Conservation (phyloP, 129 eudicot species). For the Saposhnikovia divaricata region DNA sequence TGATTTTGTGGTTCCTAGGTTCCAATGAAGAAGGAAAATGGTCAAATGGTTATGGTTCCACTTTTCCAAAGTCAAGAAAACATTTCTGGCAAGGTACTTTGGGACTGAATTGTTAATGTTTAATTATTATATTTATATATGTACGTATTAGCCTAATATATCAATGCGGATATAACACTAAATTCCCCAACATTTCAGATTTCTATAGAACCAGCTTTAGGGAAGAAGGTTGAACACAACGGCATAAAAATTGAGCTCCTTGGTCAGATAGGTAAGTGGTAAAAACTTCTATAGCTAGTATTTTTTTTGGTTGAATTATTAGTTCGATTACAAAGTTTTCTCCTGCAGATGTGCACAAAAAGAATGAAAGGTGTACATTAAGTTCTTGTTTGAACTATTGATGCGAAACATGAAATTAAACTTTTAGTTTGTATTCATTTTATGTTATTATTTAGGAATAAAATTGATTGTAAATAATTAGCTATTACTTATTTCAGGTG, state of each 20-base stretch:
- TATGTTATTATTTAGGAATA: no score
- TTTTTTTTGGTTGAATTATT: background rate
- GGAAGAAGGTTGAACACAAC: constrained; percentile 97
- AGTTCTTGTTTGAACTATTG: background rate
- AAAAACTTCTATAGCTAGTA: background rate
- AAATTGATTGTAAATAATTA: no score
- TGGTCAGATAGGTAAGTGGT: constrained; percentile 82
- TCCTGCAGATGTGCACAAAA: background rate
- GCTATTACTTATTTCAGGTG: no score
- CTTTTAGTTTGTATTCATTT: no score
- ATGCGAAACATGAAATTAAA: no score
- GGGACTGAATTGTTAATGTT: background rate
- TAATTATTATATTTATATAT: background rate
- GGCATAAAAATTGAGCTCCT: constrained; percentile 97
- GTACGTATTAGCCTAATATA: background rate
- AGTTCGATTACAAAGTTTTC: background rate
- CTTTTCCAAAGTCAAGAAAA: constrained; percentile 93
- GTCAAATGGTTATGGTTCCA: constrained; percentile 82
- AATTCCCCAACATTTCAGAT: constrained; percentile 41
- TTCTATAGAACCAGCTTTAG: constrained; percentile 83
- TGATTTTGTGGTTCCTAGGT: constrained; percentile 31
- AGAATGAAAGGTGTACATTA: no score
- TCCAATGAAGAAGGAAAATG: constrained; percentile 91
- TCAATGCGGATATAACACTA: constrained; percentile 1
- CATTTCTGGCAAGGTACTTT: constrained; percentile 64